phyloP scores from a whole-genome alignment of 2,329 filamentous ascomycete genomes.

The Fusarium nodosum region DNA sequence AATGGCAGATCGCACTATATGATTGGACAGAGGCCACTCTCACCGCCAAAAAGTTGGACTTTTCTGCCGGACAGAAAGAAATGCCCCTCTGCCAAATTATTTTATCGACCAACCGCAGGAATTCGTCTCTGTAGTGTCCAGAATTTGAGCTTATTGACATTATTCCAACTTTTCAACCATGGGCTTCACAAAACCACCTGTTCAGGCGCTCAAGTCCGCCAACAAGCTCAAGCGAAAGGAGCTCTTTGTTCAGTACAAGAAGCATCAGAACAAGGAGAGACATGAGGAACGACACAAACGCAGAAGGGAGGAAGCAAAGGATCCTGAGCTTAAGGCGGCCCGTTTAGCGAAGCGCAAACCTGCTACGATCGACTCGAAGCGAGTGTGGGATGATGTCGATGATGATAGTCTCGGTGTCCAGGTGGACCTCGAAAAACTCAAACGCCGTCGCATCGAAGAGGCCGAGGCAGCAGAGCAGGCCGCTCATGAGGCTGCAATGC shows the following conservation, averaged over 20 bases:
- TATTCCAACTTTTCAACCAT: conserved; percentile 42
- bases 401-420: conserved; percentile 68
- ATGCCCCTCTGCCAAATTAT: conserved; percentile 41
- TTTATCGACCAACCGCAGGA: conserved; percentile 16
- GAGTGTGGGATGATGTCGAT: conserved; percentile 87
- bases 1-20: background rate
- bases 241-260: conserved; percentile 85
- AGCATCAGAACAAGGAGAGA: conserved; percentile 77
- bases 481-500: conserved; percentile 59
- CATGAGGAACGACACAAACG: conserved; percentile 82
- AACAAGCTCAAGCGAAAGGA: conserved; percentile 87
- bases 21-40: conserved; percentile 26
- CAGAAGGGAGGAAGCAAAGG: conserved; percentile 86
- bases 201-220: conserved; percentile 63
- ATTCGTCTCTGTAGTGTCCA: conserved; percentile 10
- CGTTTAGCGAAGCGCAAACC: conserved; percentile 84
- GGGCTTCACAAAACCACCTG: conserved; percentile 55
- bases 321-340: conserved; percentile 80
- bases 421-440: conserved; percentile 72
- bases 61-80: conserved; percentile 44
- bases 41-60: conserved; percentile 56
- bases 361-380: conserved; percentile 85
- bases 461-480: conserved; percentile 65
- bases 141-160: conserved; percentile 6
- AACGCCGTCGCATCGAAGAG: conserved; percentile 68